Conservation (phyloP, 106 monocot genomes). For the Dendrobium catenatum region DNA sequence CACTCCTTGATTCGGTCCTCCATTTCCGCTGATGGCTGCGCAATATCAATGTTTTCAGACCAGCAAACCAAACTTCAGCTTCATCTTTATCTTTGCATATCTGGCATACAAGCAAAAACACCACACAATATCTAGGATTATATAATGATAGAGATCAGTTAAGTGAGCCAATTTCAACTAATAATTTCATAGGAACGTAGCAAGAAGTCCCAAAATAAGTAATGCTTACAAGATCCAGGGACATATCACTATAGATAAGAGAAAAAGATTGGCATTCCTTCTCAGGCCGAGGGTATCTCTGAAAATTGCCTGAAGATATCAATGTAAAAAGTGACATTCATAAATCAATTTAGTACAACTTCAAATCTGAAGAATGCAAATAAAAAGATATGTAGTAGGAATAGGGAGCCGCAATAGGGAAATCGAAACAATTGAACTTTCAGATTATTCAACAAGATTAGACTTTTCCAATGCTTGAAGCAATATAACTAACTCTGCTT, state of each 20-base stretch:
- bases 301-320: conserved; percentile 73
- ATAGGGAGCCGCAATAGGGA: not conserved
- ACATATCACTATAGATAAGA: conserved; percentile 81
- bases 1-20: conserved; percentile 81
- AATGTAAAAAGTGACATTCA: not conserved
- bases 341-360: not conserved
- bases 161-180: conserved; percentile 27
- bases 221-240: conserved; percentile 84
- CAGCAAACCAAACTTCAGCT: conserved; percentile 99
- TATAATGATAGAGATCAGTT: not conserved
- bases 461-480: not conserved
- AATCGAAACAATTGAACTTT: conserved; percentile 1
- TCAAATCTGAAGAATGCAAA: not conserved
- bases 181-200: conserved; percentile 20
- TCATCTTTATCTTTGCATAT: conserved; percentile 99
- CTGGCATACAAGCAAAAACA: conserved; percentile 21
- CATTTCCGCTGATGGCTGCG: conserved; percentile 69
- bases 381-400: not conserved
- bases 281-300: conserved; percentile 93
- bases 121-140: not conserved
- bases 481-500: not conserved
- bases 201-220: not conserved
- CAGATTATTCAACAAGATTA: not conserved
- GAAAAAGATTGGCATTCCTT: conserved; percentile 99
- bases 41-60: conserved; percentile 87